Percentiles rank a stretch among this genome's conserved stretches.
phyloP scores from a whole-genome alignment of 257 asterid genomes.

The Phtheirospermum japonicum region DNA sequence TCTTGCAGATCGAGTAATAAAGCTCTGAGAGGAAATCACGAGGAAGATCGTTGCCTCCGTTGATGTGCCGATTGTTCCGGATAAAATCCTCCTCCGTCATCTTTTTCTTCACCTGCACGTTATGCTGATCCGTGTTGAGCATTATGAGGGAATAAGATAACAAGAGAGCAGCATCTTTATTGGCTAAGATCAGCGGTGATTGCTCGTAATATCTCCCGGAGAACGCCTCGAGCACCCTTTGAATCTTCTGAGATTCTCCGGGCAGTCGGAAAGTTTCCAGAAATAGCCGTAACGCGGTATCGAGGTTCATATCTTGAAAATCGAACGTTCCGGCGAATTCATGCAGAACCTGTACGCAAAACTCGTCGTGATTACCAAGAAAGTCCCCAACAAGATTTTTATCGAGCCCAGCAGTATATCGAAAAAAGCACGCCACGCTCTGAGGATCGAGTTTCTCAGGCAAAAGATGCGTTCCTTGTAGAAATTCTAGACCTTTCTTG shows the following conservation, averaged over 20 bases:
- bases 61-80: constrained; percentile 83
- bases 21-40: constrained; percentile 85
- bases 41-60: constrained; percentile 92
- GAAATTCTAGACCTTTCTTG: constrained; percentile 93
- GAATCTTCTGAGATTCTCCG: constrained; percentile 98
- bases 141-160: constrained; percentile 85
- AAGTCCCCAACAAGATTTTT: constrained; percentile 97
- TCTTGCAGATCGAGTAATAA: constrained; percentile 83
- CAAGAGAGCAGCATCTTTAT: constrained; percentile 90
- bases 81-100: constrained; percentile 98
- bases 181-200: constrained; percentile 79
- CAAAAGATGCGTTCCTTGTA: constrained; percentile 87
- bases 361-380: constrained; percentile 97
- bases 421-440: constrained; percentile 96
- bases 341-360: constrained; percentile 94
- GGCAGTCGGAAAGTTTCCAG: constrained; percentile 94
- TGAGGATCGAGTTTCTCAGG: constrained; percentile 98
- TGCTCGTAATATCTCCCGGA: constrained; percentile 95
- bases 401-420: constrained; percentile 93
- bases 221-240: constrained; percentile 96
- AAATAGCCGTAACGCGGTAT: constrained; percentile 85
- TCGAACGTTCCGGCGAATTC: constrained; percentile 95
- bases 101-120: constrained; percentile 91
- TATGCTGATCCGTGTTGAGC: constrained; percentile 96
- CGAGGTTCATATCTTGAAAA: constrained; percentile 92